Conservation (phyloP, 257 asterid genomes). For the Verbascum thapsus region DNA sequence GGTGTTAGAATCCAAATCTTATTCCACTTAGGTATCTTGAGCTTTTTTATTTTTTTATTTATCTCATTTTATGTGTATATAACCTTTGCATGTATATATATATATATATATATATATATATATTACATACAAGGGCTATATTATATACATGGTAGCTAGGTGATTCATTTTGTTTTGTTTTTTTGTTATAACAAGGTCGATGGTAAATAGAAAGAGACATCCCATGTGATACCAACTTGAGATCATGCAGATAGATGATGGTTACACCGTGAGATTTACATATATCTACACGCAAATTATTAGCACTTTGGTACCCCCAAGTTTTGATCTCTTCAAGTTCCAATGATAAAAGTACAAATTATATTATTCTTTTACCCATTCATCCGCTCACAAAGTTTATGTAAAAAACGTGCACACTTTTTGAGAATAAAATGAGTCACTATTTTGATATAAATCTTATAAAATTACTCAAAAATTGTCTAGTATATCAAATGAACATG, state of each 20-base stretch:
- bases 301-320: conserved; percentile 41
- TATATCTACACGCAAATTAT: conserved; percentile 47
- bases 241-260: neutral
- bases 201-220: conserved; percentile 37
- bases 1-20: conserved; percentile 34
- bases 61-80: neutral
- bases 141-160: too few species aligned
- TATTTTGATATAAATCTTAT: neutral
- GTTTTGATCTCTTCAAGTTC: conserved; percentile 38
- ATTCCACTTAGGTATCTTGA: conserved; percentile 25
- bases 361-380: conserved; percentile 32
- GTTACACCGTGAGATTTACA: neutral
- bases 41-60: neutral
- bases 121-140: too few species aligned
- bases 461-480: neutral
- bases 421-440: conserved; percentile 10
- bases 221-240: conserved; percentile 62
- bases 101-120: too few species aligned
- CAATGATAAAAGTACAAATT: conserved; percentile 29
- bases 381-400: conserved; percentile 28
- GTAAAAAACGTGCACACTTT: conserved; percentile 37
- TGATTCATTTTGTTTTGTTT: too few species aligned
- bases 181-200: too few species aligned
- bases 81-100: neutral
- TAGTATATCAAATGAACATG: too few species aligned